phyloP scores from a whole-genome alignment of 495 filamentous ascomycete species.

The Arthonia radiata region DNA sequence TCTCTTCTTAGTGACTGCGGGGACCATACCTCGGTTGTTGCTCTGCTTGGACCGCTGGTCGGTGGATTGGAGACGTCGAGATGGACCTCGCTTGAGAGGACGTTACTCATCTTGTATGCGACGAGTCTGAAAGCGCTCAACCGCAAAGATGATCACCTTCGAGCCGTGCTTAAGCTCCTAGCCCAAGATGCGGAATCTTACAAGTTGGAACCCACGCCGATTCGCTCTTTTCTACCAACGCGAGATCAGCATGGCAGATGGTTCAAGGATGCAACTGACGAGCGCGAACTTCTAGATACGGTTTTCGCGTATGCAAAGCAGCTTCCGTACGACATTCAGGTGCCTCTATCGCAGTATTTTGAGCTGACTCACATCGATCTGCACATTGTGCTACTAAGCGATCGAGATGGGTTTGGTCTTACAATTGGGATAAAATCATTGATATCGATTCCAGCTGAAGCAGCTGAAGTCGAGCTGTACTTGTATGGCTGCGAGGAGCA shows the following conservation, averaged over 20 bases:
- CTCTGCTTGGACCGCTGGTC: no score
- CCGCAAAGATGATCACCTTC: conserved; percentile 56
- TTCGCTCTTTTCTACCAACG: no score
- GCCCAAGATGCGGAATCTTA: conserved; percentile 49
- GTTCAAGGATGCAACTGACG: conserved; percentile 13
- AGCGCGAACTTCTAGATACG: conserved; percentile 34
- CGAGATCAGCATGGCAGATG: no score
- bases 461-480: no score
- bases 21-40: no score
- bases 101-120: conserved; percentile 18
- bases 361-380: conserved; percentile 41
- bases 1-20: no score
- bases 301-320: conserved; percentile 35
- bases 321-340: conserved; percentile 36
- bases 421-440: no score
- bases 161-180: conserved; percentile 46
- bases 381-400: conserved; percentile 39
- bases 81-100: not conserved
- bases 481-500: no score
- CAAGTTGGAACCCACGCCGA: no score
- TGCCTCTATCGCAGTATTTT: conserved; percentile 52
- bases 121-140: conserved; percentile 57
- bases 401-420: conserved; percentile 68
- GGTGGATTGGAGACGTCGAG: not conserved
- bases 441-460: no score